Conservation (phyloP, 2,329 filamentous ascomycete genomes). For the Ceratocystis colombiana region DNA sequence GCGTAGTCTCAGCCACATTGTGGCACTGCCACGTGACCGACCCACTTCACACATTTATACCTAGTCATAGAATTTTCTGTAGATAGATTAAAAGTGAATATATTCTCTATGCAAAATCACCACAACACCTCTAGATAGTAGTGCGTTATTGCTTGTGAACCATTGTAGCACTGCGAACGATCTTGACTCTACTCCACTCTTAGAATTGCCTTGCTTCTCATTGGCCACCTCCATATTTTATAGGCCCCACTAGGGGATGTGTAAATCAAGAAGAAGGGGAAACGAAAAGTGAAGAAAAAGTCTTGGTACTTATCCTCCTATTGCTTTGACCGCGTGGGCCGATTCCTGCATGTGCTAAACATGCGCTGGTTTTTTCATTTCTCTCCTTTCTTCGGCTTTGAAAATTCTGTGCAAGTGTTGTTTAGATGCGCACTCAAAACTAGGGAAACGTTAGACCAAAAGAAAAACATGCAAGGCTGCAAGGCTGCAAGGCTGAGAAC, state of each 20-base stretch:
- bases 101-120: no score
- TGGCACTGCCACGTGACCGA: no score
- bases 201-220: neutral
- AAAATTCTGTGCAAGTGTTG: neutral
- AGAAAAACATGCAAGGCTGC: neutral
- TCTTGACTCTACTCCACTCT: conserved; percentile 7
- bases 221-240: neutral
- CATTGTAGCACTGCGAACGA: neutral
- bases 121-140: neutral
- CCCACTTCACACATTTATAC: no score
- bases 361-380: neutral
- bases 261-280: neutral
- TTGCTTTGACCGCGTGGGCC: neutral
- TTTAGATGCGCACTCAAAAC: neutral
- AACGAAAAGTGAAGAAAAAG: neutral
- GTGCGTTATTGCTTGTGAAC: neutral
- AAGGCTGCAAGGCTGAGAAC: neutral
- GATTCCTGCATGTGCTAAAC: conserved; percentile 9
- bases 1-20: no score
- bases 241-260: neutral
- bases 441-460: neutral
- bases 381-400: neutral
- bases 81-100: no score
- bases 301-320: neutral
- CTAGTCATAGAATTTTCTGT: no score